phyloP scores from a whole-genome alignment of 805 yeast species.

The Ogataea zsoltii region DNA sequence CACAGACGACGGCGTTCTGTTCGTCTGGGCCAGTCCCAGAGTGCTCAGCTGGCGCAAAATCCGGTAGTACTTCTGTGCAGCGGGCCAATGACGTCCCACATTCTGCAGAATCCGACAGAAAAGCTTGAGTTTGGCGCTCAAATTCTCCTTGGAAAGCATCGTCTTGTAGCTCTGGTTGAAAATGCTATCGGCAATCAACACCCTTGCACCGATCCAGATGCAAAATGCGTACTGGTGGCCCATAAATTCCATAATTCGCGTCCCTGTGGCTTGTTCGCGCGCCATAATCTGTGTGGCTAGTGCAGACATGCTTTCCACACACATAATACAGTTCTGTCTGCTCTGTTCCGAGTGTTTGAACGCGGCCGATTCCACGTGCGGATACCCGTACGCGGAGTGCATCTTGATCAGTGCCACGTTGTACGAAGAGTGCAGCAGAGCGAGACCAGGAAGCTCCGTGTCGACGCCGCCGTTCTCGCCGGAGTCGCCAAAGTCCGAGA shows the following conservation, averaged over 20 bases:
- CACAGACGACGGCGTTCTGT: conserved; percentile 12
- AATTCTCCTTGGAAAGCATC: conserved; percentile 2
- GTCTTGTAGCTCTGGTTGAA: conserved; percentile 13
- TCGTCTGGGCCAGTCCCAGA: conserved; percentile 20
- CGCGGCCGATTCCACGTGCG: conserved; percentile 25
- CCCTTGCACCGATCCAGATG: conserved; percentile 36
- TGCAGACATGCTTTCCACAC: conserved; percentile 14
- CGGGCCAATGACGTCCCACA: conserved; percentile 32
- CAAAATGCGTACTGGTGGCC: conserved; percentile 37
- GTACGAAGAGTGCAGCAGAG: conserved; percentile 18
- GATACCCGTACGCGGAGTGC: conserved; percentile 28
- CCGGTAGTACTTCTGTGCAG: conserved; percentile 30
- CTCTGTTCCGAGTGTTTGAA: conserved; percentile 25
- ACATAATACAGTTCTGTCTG: conserved; percentile 17
- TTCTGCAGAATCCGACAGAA: conserved; percentile 14
- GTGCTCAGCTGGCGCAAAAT: conserved; percentile 29
- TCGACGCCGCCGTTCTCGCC: background rate
- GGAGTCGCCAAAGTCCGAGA: background rate
- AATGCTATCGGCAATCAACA: conserved; percentile 33
- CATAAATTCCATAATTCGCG: conserved; percentile 9
- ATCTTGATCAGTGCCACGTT: conserved; percentile 26
- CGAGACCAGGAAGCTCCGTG: conserved; percentile 6
- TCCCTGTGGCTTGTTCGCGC: conserved; percentile 2
- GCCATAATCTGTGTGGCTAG: conserved; percentile 13
- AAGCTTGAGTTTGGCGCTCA: conserved; percentile 7